phyloP scores from a whole-genome alignment of 2,329 filamentous ascomycete genomes.

The Magnaporthales sp. region DNA sequence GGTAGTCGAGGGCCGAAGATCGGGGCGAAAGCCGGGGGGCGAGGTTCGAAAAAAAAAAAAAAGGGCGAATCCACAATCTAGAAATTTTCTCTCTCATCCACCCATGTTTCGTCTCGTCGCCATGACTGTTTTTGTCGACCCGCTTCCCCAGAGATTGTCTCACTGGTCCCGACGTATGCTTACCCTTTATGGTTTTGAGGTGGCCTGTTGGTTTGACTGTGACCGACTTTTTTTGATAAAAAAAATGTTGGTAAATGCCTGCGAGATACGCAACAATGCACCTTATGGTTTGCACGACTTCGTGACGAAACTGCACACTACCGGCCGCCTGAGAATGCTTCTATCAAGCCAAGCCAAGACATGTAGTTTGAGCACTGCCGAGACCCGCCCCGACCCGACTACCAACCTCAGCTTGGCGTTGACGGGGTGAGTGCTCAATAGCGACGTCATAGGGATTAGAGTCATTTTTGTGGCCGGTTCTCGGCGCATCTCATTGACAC shows the following conservation, averaged over 20 bases:
- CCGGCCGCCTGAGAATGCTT: too few relatives aligned
- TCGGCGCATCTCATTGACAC: neutral
- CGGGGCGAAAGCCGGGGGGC: slow-evolving; percentile 1
- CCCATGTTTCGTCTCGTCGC: neutral
- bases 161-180: neutral
- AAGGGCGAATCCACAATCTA: neutral
- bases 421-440: neutral
- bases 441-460: neutral
- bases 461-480: neutral
- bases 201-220: too few relatives aligned
- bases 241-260: too few relatives aligned
- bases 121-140: neutral
- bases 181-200: neutral
- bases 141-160: neutral
- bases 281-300: neutral
- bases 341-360: neutral
- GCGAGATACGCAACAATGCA: too few relatives aligned
- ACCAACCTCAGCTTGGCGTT: neutral
- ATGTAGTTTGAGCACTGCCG: neutral
- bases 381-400: neutral
- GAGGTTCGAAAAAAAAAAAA: neutral
- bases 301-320: too few relatives aligned
- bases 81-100: neutral
- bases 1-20: neutral
- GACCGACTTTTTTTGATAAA: too few relatives aligned